Evolutionary conservation across 73 alveolate genomes (phyloP).

Genomic region (Paramecium sonneborni): DNA sequence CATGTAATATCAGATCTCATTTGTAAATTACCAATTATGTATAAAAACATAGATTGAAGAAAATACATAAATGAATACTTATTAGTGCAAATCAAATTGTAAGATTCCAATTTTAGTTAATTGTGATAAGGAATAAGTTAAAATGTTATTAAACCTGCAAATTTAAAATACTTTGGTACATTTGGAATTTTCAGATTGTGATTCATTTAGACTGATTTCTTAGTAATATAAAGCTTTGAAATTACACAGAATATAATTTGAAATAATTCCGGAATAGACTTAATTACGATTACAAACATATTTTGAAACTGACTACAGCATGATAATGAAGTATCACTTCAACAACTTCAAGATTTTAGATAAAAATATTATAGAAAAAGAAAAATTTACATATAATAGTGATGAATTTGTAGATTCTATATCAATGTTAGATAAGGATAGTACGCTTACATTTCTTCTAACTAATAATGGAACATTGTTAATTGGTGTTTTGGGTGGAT

Average conservation of each 20-base stretch:
- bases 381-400: slow-evolving; percentile 35
- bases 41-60: not conserved
- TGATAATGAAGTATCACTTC: slow-evolving; percentile 25
- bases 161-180: not conserved
- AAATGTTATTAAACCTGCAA: not conserved
- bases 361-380: slow-evolving; percentile 21
- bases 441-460: not conserved
- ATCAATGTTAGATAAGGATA: not conserved
- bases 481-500: slow-evolving; percentile 9
- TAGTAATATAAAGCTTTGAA: slow-evolving; percentile 10
- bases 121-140: slow-evolving; percentile 19
- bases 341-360: slow-evolving; percentile 23
- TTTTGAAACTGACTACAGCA: not conserved
- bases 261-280: slow-evolving; percentile 44
- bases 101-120: not conserved
- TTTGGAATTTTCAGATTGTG: slow-evolving; percentile 19
- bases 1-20: not conserved
- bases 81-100: not conserved
- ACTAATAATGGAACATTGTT: slow-evolving; percentile 5
- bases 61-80: not conserved
- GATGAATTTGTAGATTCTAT: slow-evolving; percentile 39
- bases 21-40: not conserved
- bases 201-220: not conserved
- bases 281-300: not conserved
- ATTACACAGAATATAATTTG: not conserved